Evolutionary conservation across 768 basidiomycete species (phyloP).

Genomic region (Pleurotus platypus): DNA sequence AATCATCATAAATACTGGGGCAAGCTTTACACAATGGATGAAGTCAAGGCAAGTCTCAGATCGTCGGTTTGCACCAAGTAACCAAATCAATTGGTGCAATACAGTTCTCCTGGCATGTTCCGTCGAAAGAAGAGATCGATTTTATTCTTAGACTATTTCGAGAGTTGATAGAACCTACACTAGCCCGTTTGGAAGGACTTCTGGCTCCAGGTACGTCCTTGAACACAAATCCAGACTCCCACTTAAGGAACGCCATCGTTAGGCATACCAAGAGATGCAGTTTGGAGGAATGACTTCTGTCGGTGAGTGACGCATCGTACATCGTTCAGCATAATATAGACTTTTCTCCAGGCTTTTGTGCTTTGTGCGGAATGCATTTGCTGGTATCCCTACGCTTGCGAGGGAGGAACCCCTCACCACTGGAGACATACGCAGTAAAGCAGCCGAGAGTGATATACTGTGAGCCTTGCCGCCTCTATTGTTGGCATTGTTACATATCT

Average conservation of each 20-base stretch:
- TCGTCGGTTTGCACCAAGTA: neutral
- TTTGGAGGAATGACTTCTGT: constrained; percentile 87
- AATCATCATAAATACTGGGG: constrained; percentile 81
- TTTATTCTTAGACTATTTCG: constrained; percentile 70
- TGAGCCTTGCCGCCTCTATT: constrained; percentile 25
- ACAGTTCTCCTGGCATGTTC: constrained; percentile 78
- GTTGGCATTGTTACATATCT: neutral
- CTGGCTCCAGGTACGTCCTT: constrained; percentile 42
- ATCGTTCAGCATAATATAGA: neutral
- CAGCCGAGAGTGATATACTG: constrained; percentile 65
- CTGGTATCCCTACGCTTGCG: constrained; percentile 67
- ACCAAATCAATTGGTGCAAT: neutral
- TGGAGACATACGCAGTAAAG: constrained; percentile 40
- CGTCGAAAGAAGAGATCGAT: constrained; percentile 63
- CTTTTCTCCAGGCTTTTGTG: constrained; percentile 50
- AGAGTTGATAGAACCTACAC: constrained; percentile 61
- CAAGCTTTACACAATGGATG: constrained; percentile 64
- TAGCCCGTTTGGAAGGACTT: constrained; percentile 52
- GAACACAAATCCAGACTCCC: neutral
- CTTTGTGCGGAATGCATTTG: constrained; percentile 70
- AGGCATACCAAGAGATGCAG: constrained; percentile 48
- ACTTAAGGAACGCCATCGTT: neutral
- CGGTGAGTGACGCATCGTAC: constrained; percentile 36
- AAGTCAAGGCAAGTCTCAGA: constrained; percentile 53
- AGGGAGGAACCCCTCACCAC: constrained; percentile 44